Percentiles rank a stretch among this genome's conserved stretches.
Evolutionary conservation across 768 basidiomycete genomes (phyloP).

Genomic region (Ramaria sp.): DNA sequence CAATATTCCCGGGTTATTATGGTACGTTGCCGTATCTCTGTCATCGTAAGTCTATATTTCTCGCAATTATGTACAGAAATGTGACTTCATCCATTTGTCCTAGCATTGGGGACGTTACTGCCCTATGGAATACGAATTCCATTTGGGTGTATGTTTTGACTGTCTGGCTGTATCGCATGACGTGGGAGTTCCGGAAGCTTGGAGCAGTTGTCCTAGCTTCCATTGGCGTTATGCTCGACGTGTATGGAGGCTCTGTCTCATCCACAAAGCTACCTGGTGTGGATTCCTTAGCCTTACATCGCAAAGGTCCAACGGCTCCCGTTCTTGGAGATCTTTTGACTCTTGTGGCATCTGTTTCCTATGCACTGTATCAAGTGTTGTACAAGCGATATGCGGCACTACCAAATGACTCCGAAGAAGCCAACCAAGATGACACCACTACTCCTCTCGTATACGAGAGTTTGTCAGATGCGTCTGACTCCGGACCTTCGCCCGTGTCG

Average conservation of each 20-base stretch:
- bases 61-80: not conserved
- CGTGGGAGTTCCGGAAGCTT: conserved; percentile 54
- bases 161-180: conserved; percentile 53
- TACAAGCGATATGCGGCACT: conserved; percentile 75
- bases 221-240: conserved; percentile 65
- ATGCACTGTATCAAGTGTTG: conserved; percentile 72
- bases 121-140: conserved; percentile 70
- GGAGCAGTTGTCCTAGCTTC: conserved; percentile 73
- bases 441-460: not conserved
- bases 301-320: conserved; percentile 32
- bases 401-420: conserved; percentile 28
- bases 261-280: conserved; percentile 11
- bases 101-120: conserved; percentile 75
- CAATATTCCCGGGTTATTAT: conserved; percentile 54
- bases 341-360: conserved; percentile 57
- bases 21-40: conserved; percentile 63
- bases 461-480: not conserved
- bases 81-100: not conserved
- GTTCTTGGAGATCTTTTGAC: conserved; percentile 67
- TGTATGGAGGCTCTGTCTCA: conserved; percentile 66
- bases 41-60: conserved; percentile 47
- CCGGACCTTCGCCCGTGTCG: not conserved
- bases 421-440: conserved; percentile 4
- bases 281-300: conserved; percentile 6
- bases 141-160: conserved; percentile 87